These are phyloP conservation scores for Rhinocladiella mackenziei DNA, from an alignment of 2,329 filamentous ascomycete species.

Conservation along the genomic window DNA sequence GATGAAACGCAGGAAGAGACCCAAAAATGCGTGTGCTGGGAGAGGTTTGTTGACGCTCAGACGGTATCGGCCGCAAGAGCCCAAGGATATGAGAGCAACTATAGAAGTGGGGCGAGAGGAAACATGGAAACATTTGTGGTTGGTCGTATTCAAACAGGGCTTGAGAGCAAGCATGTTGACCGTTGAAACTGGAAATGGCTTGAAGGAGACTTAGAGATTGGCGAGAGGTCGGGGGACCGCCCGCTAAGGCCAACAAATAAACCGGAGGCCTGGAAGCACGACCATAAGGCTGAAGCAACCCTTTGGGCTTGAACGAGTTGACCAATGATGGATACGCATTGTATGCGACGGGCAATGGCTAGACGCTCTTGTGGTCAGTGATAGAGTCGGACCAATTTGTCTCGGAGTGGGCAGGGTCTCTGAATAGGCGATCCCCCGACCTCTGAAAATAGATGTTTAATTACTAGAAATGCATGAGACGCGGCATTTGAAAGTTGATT, in stretches of 20 bases:
- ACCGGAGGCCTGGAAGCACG: constrained; percentile 6
- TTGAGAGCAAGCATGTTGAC: constrained; percentile 73
- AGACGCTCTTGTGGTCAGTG: too few relatives aligned
- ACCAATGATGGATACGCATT: constrained; percentile 2
- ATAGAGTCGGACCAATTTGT: too few relatives aligned
- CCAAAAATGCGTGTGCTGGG: constrained; percentile 15
- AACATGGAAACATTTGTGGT: constrained; percentile 10
- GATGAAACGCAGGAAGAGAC: not conserved
- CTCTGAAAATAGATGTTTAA: too few relatives aligned
- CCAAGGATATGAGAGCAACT: constrained; percentile 1
- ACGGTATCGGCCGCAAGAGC: constrained; percentile 3
- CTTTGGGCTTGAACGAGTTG: not conserved
- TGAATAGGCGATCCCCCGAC: too few relatives aligned
- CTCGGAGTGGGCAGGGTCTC: too few relatives aligned
- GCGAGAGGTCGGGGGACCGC: constrained; percentile 14
- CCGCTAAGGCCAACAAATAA: constrained; percentile 9
- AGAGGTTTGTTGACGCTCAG: constrained; percentile 9
- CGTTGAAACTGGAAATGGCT: constrained; percentile 14
- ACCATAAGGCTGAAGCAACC: not conserved
- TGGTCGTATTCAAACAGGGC: constrained; percentile 14
- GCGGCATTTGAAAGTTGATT: too few relatives aligned
- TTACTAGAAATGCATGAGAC: too few relatives aligned
- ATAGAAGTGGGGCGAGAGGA: constrained; percentile 22
- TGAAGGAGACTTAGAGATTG: constrained; percentile 2
- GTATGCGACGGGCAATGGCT: not conserved